Base-by-base conservation (phyloP, 208 protist genomes). In the Trypanosoma brucei region DNA sequence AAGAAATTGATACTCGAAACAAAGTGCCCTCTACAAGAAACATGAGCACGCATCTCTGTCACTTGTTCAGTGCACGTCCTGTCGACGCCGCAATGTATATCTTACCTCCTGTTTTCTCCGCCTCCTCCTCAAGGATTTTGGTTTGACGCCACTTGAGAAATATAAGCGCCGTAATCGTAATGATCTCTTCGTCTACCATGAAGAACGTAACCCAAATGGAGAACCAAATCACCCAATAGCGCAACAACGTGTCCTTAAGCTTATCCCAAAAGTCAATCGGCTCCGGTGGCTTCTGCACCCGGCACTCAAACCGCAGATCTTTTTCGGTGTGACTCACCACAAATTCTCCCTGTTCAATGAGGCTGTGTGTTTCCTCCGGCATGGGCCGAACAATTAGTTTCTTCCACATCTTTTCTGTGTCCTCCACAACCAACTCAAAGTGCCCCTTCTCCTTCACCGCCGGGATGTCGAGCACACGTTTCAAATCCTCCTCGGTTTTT, bases 141-240 rank as follows among this genome's bases (percentile, higher is more conserved):
- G 84, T 93, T 56, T 93, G 86, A 14, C 70, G 59, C 65, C 83
- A 82, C 70, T 92, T 92, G 36, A 93, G 62, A 58, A 91, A 82
- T 54, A 96, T 91, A 6, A 96, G 78, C 3, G 86, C 84, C 1
- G 87, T 59, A 31, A 96, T 54, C 1, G 90, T 91, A 50, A 96
- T 84, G 33, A 96, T 82, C 65, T 96, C 90, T 54, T 96, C 90
- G 78, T 93, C 90, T 0, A 96, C 86, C 78, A 92, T 91, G 57
- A 87, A 96, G 69, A 96, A 96, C 39, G 79, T 84, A 11, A 84
- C 76, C 90, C 90, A 96, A 40, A 87, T 38, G 0, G 90, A 72
- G 49, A 96, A 93, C 81, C 83, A 93, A 62, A 92, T 76, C 37
- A 96, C 90, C 85, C 86, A 96, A 71, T 90, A 90, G 7, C 79